Evolutionary conservation across 345 rosid species (phyloP).

Genomic region (Balakata baccata): DNA sequence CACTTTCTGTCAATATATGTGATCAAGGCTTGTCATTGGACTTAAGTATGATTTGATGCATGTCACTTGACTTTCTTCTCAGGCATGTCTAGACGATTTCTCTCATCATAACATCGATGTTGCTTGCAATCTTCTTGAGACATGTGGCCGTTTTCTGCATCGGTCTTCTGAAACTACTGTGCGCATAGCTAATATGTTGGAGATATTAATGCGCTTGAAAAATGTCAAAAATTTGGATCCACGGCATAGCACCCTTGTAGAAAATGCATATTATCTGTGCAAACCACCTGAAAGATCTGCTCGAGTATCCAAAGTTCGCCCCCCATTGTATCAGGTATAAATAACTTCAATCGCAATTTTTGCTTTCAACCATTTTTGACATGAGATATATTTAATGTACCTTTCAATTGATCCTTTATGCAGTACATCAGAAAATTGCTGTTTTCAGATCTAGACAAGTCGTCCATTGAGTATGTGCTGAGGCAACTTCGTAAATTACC

Average conservation of each 20-base stretch:
- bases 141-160: conserved; percentile 95
- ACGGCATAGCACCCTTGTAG: conserved; percentile 94
- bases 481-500: conserved; percentile 97
- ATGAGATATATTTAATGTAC: not conserved
- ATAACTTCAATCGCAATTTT: not conserved
- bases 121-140: conserved; percentile 97
- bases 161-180: conserved; percentile 93
- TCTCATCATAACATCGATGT: conserved; percentile 98
- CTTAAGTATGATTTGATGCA: not conserved
- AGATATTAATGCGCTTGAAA: conserved; percentile 98
- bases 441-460: conserved; percentile 95
- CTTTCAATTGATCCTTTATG: conserved; percentile 21
- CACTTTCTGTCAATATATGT: not conserved
- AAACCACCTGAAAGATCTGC: conserved; percentile 99
- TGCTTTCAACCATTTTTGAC: not conserved
- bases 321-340: conserved; percentile 86
- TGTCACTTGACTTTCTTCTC: conserved; percentile 18
- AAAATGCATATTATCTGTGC: conserved; percentile 97
- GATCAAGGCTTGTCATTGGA: conserved; percentile 11
- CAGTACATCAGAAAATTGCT: conserved; percentile 90
- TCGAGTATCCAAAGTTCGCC: conserved; percentile 79
- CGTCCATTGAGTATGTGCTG: conserved; percentile 80
- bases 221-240: conserved; percentile 98
- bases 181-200: conserved; percentile 96
- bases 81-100: conserved; percentile 98